Base-by-base conservation (phyloP, 441 rosid genomes). In the Pelargonium fulgidum region DNA sequence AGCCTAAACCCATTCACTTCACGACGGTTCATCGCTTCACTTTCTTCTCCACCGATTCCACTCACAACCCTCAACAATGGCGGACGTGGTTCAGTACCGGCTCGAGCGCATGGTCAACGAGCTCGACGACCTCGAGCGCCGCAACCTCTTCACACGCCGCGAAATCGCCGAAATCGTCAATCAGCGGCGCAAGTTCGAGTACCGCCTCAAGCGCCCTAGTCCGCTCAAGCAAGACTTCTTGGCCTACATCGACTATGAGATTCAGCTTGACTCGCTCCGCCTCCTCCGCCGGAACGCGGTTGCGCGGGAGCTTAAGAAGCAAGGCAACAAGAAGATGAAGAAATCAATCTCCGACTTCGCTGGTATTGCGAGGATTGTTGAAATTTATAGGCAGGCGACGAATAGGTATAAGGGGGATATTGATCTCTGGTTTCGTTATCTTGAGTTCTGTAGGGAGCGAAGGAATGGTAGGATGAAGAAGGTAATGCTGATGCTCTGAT, bases 91-190 rank as follows among this genome's bases (percentile, higher is more conserved):
- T n/a, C 97, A 93, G 67, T 93, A 76, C 87, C 89, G 93, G 68
- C 87, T 89, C 14, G 99, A 93, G 88, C 96, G 97, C 79, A 93
- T 91, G 99, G 89, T 87, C 64, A 81, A 82, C 65, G 97, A 93
- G 86, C 89, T 93, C 68, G 96, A 91, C 13, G 96, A 91, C 81
- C 78, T 93, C 20, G 95, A 91, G 72, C 80, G 81, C 48, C 84
- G 89, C 47, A 87, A 88, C 29, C 75, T 91, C 42, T 89, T 91
- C 81, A 83, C 90, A 3, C 84, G 86, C 45, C 77, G 72, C 0
- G 96, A 91, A 78, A 87, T 91, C 29, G 76, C 84, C 0, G 96
- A 91, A 80, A 90, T 93, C 16, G 95, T 88, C 3, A 92, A 87
- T 76, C 88, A 87, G 81, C 86, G 96, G 0, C 89, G 96, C 41